These are phyloP conservation scores for Wolfiporia cocos DNA, from an alignment of 1,284 basidiomycete species.

Conservation along the genomic window DNA sequence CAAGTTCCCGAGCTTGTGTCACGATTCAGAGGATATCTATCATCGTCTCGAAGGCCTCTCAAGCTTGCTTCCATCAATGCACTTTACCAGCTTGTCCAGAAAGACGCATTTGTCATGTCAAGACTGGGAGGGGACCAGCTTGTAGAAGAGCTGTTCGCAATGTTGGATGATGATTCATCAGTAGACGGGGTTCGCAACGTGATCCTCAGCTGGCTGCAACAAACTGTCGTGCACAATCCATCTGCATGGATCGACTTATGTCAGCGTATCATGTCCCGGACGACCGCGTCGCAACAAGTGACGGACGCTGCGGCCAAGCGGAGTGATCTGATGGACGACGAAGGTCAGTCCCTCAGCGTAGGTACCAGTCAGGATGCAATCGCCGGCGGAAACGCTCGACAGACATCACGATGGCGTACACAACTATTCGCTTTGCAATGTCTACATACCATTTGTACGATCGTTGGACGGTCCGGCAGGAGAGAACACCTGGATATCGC, in stretches of 20 bases:
- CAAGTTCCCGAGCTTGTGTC: conserved; percentile 74
- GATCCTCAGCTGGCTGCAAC: conserved; percentile 92
- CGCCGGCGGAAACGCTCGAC: conserved; percentile 31
- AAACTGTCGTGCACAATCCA: conserved; percentile 90
- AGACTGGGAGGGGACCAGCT: conserved; percentile 90
- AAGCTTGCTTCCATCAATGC: conserved; percentile 95
- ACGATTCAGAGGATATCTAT: conserved; percentile 71
- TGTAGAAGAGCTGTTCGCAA: conserved; percentile 91
- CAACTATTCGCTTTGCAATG: conserved; percentile 94
- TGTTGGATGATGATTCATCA: conserved; percentile 91
- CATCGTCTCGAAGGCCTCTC: conserved; percentile 75
- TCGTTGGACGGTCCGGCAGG: conserved; percentile 68
- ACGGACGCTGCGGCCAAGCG: conserved; percentile 48
- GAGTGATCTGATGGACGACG: conserved; percentile 76
- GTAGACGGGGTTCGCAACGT: conserved; percentile 94
- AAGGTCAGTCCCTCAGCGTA: conserved; percentile 82
- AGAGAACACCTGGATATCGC: conserved; percentile 79
- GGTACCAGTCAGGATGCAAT: conserved; percentile 37
- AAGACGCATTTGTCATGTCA: conserved; percentile 89
- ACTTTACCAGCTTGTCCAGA: conserved; percentile 95
- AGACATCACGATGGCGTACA: conserved; percentile 90
- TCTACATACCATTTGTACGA: conserved; percentile 83
- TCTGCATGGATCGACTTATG: conserved; percentile 98
- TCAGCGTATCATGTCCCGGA: conserved; percentile 91
- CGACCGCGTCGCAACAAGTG: conserved; percentile 75